Percentiles rank a stretch among this genome's conserved stretches.
Conservation (phyloP, 1,284 basidiomycete genomes). For the Wolfiporia cocos region DNA sequence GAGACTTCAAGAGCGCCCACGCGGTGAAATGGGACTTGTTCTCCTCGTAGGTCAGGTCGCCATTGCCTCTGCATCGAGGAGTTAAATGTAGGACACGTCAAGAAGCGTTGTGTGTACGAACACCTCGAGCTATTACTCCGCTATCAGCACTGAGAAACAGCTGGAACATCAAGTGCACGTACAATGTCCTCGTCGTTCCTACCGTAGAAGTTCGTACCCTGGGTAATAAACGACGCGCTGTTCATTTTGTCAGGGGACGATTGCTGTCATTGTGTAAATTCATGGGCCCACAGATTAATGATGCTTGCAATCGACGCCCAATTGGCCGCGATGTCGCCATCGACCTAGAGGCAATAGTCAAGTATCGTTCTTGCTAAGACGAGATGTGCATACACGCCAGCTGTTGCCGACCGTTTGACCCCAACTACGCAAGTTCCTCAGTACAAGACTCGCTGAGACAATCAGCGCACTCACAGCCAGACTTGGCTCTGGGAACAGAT, state of each 20-base stretch:
- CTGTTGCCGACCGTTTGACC: constrained; percentile 35
- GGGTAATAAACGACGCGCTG: constrained; percentile 34
- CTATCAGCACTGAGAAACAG: no score
- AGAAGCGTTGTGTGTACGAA: constrained; percentile 15
- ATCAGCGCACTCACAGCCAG: constrained; percentile 32
- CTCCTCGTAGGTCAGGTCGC: constrained; percentile 48
- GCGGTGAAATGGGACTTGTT: constrained; percentile 55
- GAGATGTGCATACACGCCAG: constrained; percentile 29
- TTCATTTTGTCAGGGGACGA: constrained; percentile 5
- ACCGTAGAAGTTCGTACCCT: constrained; percentile 50
- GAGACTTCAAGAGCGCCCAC: constrained; percentile 59
- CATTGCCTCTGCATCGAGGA: constrained; percentile 42
- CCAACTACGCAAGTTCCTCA: constrained; percentile 24
- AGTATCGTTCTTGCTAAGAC: neutral
- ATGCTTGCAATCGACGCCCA: constrained; percentile 33
- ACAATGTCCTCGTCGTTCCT: constrained; percentile 56
- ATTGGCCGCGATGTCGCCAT: constrained; percentile 24
- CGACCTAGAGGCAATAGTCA: neutral
- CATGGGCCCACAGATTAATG: constrained; percentile 30
- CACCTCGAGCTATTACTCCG: constrained; percentile 50
- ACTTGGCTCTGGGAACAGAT: constrained; percentile 30
- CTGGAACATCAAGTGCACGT: constrained; percentile 14
- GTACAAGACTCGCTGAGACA: neutral
- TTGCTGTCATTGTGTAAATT: neutral
- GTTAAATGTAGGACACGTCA: neutral